A percentile compares a stretch with the other conserved stretches of the same genome.
Evolutionary conservation across 148 eudicot genomes (phyloP).

Genomic region (Mesembryanthemum crystallinum): DNA sequence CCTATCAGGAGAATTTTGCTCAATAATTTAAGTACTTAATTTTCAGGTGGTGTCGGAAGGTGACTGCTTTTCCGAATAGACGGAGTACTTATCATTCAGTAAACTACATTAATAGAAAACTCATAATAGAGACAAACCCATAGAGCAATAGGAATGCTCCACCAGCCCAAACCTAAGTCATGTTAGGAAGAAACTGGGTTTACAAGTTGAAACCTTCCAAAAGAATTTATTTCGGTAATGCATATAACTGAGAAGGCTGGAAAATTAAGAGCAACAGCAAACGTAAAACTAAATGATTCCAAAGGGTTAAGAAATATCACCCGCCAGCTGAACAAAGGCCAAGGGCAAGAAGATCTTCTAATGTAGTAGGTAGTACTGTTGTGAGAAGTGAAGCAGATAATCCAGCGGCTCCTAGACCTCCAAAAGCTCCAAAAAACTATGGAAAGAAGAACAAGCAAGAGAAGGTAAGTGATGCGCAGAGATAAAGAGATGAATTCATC

Average conservation of each 20-base stretch:
- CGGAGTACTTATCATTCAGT: not conserved
- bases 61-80: too few species aligned
- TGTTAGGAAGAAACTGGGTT: not conserved
- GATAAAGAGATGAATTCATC: not conserved
- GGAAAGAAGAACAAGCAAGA: conserved; percentile 9
- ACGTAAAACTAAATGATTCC: not conserved
- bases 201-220: not conserved
- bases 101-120: not conserved
- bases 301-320: conserved; percentile 35
- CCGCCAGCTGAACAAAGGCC: conserved; percentile 99
- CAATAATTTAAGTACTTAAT: too few species aligned
- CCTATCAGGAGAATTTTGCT: too few species aligned
- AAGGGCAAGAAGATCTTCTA: conserved; percentile 97
- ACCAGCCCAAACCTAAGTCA: not conserved
- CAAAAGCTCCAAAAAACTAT: conserved; percentile 90
- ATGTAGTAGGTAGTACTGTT: conserved; percentile 81
- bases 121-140: not conserved
- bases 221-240: not conserved
- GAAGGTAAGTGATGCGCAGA: not conserved
- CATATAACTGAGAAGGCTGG: not conserved
- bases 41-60: too few species aligned
- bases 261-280: not conserved
- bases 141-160: not conserved
- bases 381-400: conserved; percentile 95
- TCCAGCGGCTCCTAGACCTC: conserved; percentile 94